Base-by-base conservation (phyloP, 2,329 filamentous ascomycete species). In the Pezicula rhizophila region DNA sequence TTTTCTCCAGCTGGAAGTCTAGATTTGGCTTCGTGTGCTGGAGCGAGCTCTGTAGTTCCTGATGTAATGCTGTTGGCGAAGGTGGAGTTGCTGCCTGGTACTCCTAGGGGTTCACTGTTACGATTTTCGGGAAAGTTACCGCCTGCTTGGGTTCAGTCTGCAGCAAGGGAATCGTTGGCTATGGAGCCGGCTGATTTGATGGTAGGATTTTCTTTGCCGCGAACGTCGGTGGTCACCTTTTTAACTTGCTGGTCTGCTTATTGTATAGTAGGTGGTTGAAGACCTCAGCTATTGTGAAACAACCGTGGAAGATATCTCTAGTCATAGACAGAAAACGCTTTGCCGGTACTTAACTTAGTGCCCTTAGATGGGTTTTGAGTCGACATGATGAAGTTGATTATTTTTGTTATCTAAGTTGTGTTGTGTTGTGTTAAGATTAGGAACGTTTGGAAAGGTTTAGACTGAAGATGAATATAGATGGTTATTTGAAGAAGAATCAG, bases 121-220 rank as follows among this genome's bases (percentile, higher is more conserved):
- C 73, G 70, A 67, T 88, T 87, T 49, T 75, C 65, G 37, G 76
- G 70, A 59, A 87, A 89, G 11, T 66, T 70, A 55, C 85, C 87
- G 49, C 75, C 75, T 18, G 70, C 57, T 42, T 73, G 69, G 51
- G 80, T 68, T 0, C 87, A 93, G 60, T 92, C 84, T 50, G 81
- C 84, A 10, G 89, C 89, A 5, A 95, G 80, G 6, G 87, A 92
- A 67, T 85, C 86, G 12, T 76, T 71, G 40, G 77, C 69, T 1
- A 92, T 75, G 23, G 73, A 60, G 46, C 89, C 89, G 5, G 84
- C 71, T 12, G 75, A 70, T 65, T 93, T 88, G 14, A 70, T 64
- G 50, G 74, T 76, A 2, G 44, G 40, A 25, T 42, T 60, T 1
- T 61, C 48, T 25, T 79, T 76, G 40, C 78, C 72, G 42, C 77